Evolutionary conservation across 2,329 filamentous ascomycete genomes (phyloP), one percentile per base, ranked within the genome.

Genomic region (Alternaria angustiovoidea): DNA sequence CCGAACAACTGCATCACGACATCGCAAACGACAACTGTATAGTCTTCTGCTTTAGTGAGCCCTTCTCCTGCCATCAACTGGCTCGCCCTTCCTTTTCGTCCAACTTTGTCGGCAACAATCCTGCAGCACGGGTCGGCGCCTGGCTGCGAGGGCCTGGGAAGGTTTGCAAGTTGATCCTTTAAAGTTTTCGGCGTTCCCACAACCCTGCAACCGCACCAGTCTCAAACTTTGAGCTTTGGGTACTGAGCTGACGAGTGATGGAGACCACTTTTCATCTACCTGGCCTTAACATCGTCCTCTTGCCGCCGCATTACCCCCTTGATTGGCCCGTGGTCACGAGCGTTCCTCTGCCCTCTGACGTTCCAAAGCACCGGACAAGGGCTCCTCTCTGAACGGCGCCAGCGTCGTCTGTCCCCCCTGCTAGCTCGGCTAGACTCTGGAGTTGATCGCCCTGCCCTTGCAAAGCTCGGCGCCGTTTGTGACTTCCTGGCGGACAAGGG

Each of bases 151-250:
- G 61, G 60, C 66, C 60, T 61, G 64, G 61, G 67, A 75, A 73
- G 69, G 73, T 73, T 74, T 72, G 61, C 60, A 64, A 66, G 65
- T 57, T 61, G 58, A 57, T 41, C 60, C 71, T 75, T 75, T 73
- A 75, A 74, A 75, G 74, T 77, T 77, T 76, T 75, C 64, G 70
- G 67, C 72, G 67, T 68, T 64, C 62, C 68, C 72, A 64, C 67
- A 72, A 68, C 74, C 74, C 73, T 77, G 74, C 68, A 70, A 74
- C 75, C 64, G 70, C 74, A 71, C 70, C 73, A 74, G 73, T 76
- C 75, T 74, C 74, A 76, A 74, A 73, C 69, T 72, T 70, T 71
- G 66, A 63, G 66, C 69, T 69, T 70, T 66, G 58, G 60, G 64
- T 62, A 68, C 70, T 65, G 67, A 66, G 63, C 65, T 73, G 64